Base-by-base conservation (phyloP, 2,329 filamentous ascomycete genomes). In the Xylariales sp. region DNA sequence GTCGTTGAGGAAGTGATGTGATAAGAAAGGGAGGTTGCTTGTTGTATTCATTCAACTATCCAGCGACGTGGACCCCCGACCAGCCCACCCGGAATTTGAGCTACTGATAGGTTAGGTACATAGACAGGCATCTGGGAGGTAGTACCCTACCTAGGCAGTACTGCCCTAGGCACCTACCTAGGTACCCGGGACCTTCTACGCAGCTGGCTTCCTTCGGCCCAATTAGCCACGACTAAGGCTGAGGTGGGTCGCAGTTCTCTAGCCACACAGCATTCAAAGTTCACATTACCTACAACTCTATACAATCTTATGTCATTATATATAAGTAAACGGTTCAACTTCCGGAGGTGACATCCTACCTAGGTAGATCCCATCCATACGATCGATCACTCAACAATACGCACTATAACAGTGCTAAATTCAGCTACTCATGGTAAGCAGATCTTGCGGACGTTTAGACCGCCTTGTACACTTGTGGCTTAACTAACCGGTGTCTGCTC, bases 161-260 rank as follows among this genome's bases (percentile, higher is more conserved):
- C 23, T 23, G 23, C 23, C 23, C 23, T 23, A 23, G 23, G 23
- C 23, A 23, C 23, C 23, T 23, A 23, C 23, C 23, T 2, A 2
- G 23, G 23, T 23, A 23, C 23, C 23, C 23, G 23, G 23, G 23
- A 23, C 23, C 23, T 23, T 23, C 23, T 23, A 23, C 23, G 14
- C 39, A 41, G 10, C 39, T n/a, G n/a, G 23, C 4, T 18, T 16
- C 49, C 3, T 14, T n/a, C 23, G n/a, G 16, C 36, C 18, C 57
- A 57, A n/a, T 14, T 10, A 67, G 68, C 68, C 67, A 68, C 68
- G 65, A 14, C 10, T 52, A 30, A 64, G 50, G 65, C 68, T 53
- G 30, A 52, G 49, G 55, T 12, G 18, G 58, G 62, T 32, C 43
- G n/a, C n/a, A 14, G 52, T 18, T 54, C 36, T 45, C 54, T 28